These are phyloP conservation scores for Botryosphaeria dothidea DNA, from an alignment of 2,329 filamentous ascomycete genomes.

Conservation along the genomic window DNA sequence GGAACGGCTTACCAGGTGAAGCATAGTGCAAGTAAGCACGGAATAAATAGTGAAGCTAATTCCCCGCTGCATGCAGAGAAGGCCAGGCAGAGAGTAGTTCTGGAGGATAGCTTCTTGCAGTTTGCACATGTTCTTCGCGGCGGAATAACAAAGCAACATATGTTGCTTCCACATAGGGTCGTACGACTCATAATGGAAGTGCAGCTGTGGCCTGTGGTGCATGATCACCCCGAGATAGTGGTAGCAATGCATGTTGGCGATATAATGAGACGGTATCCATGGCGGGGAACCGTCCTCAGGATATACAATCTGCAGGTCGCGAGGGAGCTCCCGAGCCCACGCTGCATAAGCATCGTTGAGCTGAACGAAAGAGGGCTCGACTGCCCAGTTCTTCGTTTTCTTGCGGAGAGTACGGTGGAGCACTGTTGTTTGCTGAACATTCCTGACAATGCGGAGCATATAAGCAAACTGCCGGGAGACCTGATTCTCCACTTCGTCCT, in stretches of 20 bases:
- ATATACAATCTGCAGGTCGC: conserved; percentile 76
- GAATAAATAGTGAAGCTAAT: conserved; percentile 96
- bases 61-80: conserved; percentile 89
- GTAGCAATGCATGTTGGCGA: conserved; percentile 87
- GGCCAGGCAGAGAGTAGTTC: conserved; percentile 73
- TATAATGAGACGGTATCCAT: conserved; percentile 82
- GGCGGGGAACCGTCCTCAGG: conserved; percentile 77
- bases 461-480: conserved; percentile 84
- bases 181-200: conserved; percentile 70
- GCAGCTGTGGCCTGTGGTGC: conserved; percentile 82
- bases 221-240: conserved; percentile 84
- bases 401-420: conserved; percentile 73
- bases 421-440: conserved; percentile 75
- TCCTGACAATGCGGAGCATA: conserved; percentile 74
- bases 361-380: conserved; percentile 79
- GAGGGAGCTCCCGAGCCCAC: conserved; percentile 76
- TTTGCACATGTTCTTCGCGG: conserved; percentile 82
- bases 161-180: conserved; percentile 84
- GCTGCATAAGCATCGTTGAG: conserved; percentile 75
- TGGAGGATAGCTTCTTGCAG: conserved; percentile 81
- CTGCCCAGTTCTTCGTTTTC: conserved; percentile 79
- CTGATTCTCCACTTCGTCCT: conserved; percentile 74
- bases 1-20: conserved; percentile 76
- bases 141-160: conserved; percentile 81
- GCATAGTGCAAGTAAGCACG: conserved; percentile 85